Evolutionary conservation across 805 yeast genomes (phyloP).

Genomic region (Jamesozyma hellenica): DNA sequence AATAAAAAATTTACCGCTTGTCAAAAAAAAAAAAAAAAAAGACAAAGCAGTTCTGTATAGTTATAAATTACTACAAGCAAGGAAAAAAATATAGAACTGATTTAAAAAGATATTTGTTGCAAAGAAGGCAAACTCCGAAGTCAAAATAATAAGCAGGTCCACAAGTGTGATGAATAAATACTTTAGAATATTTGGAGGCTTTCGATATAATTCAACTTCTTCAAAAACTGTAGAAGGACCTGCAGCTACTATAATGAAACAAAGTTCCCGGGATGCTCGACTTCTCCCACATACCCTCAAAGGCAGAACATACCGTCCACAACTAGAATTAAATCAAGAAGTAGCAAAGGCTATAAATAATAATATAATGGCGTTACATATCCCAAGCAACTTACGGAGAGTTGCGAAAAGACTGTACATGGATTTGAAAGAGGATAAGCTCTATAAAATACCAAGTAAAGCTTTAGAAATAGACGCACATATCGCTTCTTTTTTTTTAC

Average conservation of each 20-base stretch:
- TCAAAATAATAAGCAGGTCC: no score
- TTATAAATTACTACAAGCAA: no score
- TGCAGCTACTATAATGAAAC: neutral
- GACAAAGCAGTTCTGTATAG: no score
- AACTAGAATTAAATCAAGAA: slow-evolving; percentile 44
- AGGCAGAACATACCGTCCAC: slow-evolving; percentile 44
- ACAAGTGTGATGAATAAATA: neutral
- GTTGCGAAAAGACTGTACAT: slow-evolving; percentile 50
- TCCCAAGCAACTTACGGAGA: slow-evolving; percentile 55
- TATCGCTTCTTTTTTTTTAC: slow-evolving; percentile 70
- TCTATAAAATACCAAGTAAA: slow-evolving; percentile 40
- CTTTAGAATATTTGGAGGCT: neutral
- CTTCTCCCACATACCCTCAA: slow-evolving; percentile 45
- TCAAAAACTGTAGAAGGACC: neutral
- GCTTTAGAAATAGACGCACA: slow-evolving; percentile 63
- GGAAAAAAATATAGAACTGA: no score
- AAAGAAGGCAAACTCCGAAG: no score
- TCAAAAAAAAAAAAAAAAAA: no score
- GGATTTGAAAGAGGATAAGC: slow-evolving; percentile 39
- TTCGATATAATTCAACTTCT: neutral
- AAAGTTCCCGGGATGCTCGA: slow-evolving; percentile 26
- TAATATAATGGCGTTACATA: slow-evolving; percentile 47
- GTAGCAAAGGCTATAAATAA: slow-evolving; percentile 53
- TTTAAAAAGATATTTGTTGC: no score
- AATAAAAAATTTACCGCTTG: no score